These are phyloP conservation scores for Aspergillus pseudoviridinutans DNA, from an alignment of 2,329 filamentous ascomycete genomes.

Conservation along the genomic window DNA sequence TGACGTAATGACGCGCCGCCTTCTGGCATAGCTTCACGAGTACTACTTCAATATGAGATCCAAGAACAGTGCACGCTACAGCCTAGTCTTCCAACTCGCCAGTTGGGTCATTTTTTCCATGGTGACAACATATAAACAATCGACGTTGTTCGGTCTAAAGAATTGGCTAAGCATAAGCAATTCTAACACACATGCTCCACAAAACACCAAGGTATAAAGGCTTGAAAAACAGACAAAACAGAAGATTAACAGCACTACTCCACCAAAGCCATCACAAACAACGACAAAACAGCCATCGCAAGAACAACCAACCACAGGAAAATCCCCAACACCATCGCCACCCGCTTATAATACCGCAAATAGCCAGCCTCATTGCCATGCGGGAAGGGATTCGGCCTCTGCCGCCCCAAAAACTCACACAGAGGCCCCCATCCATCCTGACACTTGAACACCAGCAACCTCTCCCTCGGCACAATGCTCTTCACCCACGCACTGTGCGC, in stretches of 20 bases:
- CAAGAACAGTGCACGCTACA: too few relatives aligned
- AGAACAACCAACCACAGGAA: conserved; percentile 11
- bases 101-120: too few relatives aligned
- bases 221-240: background rate
- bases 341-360: conserved; percentile 13
- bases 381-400: conserved; percentile 13
- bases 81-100: background rate
- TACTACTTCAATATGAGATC: too few relatives aligned
- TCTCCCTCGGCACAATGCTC: conserved; percentile 9
- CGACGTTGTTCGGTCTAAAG: background rate
- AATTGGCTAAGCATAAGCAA: background rate
- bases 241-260: background rate
- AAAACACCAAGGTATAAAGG: conserved; percentile 4
- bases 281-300: conserved; percentile 1
- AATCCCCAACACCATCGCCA: conserved; percentile 12
- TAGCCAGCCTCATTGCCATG: conserved; percentile 15
- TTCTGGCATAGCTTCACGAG: too few relatives aligned
- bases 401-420: conserved; percentile 11
- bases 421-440: conserved; percentile 14
- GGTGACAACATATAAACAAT: too few relatives aligned
- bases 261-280: conserved; percentile 1
- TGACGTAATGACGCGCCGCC: too few relatives aligned
- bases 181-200: conserved; percentile 1
- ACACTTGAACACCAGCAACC: conserved; percentile 14
- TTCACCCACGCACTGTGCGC: conserved; percentile 12